Evolutionary conservation across 2,329 filamentous ascomycete genomes (phyloP), one percentile per base, ranked within the genome.

Genomic region (Fusarium goolgardi): DNA sequence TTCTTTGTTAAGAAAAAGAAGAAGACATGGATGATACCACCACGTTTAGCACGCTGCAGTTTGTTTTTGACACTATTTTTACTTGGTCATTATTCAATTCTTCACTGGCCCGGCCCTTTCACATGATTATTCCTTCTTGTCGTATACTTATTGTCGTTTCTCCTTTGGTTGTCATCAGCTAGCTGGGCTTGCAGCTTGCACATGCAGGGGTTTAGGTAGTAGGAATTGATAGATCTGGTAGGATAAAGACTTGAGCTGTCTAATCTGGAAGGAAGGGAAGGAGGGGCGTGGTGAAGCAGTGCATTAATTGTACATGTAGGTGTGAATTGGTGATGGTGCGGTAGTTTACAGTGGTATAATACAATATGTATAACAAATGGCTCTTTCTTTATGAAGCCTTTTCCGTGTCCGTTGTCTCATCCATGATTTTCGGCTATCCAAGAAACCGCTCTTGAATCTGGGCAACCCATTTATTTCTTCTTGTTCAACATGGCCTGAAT

Each of bases 1-100:
- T 72, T 64, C 72, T 75, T 76, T 72, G 63, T 67, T 72, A 59
- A 67, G 67, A 70, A 69, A 70, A 71, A 71, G 75, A 75, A 75
- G 67, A 77, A 65, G 62, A 60, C 73, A 79, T 77, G 78, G 78
- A 80, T 78, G 79, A 80, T 80, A 80, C 79, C 79, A 80, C 76
- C 76, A 75, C 78, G 76, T 76, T 78, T 76, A 77, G 75, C 76
- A 77, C 75, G 75, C 73, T 75, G 66, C 65, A 65, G 66, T 72
- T 74, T 76, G 65, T 65, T 67, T 70, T 71, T 73, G 66, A 44
- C 54, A 37, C 66, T 35, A 61, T 56, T 49, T 60, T 53, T 39
- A 64, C 56, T 59, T 52, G 41, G 46, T 44, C 54, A 51, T 63
- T 65, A 44, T 67, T 68, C 63, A 45, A 59, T 68, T 71, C 47